Base-by-base conservation (phyloP, 352 stramenopile genomes). In the Phytophthora tentaculata region DNA sequence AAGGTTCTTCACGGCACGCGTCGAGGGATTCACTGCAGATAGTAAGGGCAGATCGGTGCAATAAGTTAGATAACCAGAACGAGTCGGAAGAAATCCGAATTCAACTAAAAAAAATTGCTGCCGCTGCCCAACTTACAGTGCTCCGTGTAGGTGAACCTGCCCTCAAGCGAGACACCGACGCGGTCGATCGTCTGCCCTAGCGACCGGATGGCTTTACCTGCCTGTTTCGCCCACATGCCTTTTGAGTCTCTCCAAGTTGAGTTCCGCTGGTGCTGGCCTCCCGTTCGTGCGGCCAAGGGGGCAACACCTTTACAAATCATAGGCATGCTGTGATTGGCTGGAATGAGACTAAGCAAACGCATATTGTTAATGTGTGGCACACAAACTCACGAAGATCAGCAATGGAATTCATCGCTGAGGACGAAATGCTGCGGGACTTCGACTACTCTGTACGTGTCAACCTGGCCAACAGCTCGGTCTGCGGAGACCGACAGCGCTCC, bases 151-250 rank as follows among this genome's bases (percentile, higher is more conserved):
- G 83, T 81, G 67, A 94, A 71, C 56, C 77, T 81, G 5, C 86
- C 86, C 74, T 96, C 86, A 32, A 96, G 83, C 44, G 77, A 83
- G 67, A 95, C 83, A 67, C 90, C 90, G 63, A 93, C 81, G 61
- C 88, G 82, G 84, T 97, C 90, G 43, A 97, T 79, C 63, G 83
- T 90, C 73, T 95, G 84, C 45, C 90, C 90, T 47, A 96, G 66
- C 24, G 89, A 89, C 60, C 90, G 89, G 73, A 96, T 84, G 69
- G 76, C 86, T 69, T 95, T 96, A 71, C 90, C 89, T 61, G 91
- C 77, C 63, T 75, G 80, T 67, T 93, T 78, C 56, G 85, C 88
- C 74, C 70, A 84, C 83, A 92, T 75, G 55, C 55, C 56, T 66
- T 69, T 74, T 51, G 58, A 91, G 71, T 56, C 48, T 67, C 51